Evolutionary conservation across 2,329 filamentous ascomycete genomes (phyloP).

Genomic region (Ilyonectria robusta): DNA sequence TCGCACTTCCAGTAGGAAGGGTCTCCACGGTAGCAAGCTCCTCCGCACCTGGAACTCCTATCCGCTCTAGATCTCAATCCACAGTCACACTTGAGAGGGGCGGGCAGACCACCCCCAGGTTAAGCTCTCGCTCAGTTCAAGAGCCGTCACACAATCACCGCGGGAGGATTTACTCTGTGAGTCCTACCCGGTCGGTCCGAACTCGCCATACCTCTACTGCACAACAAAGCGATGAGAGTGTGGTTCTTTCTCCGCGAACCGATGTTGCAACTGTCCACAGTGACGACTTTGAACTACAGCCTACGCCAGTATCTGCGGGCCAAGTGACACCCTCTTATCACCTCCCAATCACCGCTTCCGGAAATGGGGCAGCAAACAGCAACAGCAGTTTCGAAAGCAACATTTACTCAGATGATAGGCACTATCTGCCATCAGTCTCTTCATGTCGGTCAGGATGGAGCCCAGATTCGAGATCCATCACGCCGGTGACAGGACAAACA

Average conservation of each 20-base stretch:
- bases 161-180: neutral
- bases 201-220: neutral
- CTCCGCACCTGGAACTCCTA: constrained; percentile 40
- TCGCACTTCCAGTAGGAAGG: constrained; percentile 51
- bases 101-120: neutral
- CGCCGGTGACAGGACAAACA: constrained; percentile 8
- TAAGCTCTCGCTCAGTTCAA: neutral
- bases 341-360: neutral
- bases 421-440: constrained; percentile 38
- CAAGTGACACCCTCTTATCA: neutral
- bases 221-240: constrained; percentile 1
- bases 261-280: constrained; percentile 54
- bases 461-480: constrained; percentile 11
- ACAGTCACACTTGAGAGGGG: neutral
- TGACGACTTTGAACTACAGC: constrained; percentile 51
- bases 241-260: constrained; percentile 44
- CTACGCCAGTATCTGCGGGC: neutral
- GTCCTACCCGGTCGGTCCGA: neutral
- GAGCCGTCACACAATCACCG: neutral
- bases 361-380: neutral
- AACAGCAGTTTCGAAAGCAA: constrained; percentile 15
- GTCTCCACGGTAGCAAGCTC: constrained; percentile 54
- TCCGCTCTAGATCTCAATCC: constrained; percentile 8
- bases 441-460: constrained; percentile 33
- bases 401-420: constrained; percentile 23